Base-by-base conservation (phyloP, 2,329 filamentous ascomycete genomes). In the Penicillium sp. region DNA sequence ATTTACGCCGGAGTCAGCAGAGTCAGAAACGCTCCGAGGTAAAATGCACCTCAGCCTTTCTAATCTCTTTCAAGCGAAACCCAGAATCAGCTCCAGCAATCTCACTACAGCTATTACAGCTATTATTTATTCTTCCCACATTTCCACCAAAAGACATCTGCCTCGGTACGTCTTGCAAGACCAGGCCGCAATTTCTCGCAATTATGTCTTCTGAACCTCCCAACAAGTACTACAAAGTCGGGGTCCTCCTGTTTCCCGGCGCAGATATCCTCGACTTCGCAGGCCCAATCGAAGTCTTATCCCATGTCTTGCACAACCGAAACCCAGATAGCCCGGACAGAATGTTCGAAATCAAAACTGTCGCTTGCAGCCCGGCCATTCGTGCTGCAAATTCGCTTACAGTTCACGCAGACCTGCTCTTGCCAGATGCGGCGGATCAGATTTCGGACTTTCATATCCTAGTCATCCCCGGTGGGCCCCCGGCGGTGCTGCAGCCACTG, bases 181-280 rank as follows among this genome's bases (percentile, higher is more conserved):
- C 33, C 23, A 40, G 21, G 21, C 41, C 39, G 3, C 27, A 49
- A 56, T 44, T 23, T 23, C 6, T 43, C 21, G 15, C 19, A 19
- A 51, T 19, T 9, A 66, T 64, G 64, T 46, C 63, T 44, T 38
- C 53, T 6, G 34, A 15, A 31, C 5, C 50, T 4, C 19, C 48
- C 1, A 62, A 65, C 25, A 53, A 63, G 27, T 58, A 67, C 57
- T 71, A 71, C 68, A 71, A 71, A 54, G 70, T 76, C n/a, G 76
- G 70, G 19, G 66, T 76, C 1, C 65, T 78, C 25, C 59, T 78
- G 25, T 77, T 74, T 61, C 61, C 67, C 3, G 61, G 68, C 11
- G 73, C 68, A 27, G 75, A 78, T 55, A 69, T 78, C 49, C 72
- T 78, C 48, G 76, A 78, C 65, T 77, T 77, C 56, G 65, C 68